Conservation (phyloP, 768 basidiomycete genomes). For the Phaeolepiota aurea region DNA sequence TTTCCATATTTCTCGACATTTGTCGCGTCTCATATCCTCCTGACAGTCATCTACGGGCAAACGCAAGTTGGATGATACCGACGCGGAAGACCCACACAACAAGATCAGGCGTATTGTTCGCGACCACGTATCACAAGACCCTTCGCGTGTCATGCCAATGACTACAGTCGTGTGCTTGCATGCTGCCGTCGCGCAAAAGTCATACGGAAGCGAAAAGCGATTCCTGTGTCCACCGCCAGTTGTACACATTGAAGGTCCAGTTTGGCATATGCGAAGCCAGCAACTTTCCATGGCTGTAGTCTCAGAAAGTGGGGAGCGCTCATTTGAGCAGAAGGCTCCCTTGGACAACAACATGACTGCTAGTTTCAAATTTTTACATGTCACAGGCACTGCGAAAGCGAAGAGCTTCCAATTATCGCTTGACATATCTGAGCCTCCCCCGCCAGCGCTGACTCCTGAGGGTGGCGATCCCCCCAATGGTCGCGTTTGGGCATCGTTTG, state of each 20-base stretch:
- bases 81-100: slow-evolving; percentile 57
- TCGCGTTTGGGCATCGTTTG: slow-evolving; percentile 85
- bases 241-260: slow-evolving; percentile 86
- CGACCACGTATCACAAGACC: slow-evolving; percentile 74
- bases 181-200: slow-evolving; percentile 92
- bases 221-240: slow-evolving; percentile 92
- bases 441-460: slow-evolving; percentile 37
- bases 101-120: slow-evolving; percentile 83
- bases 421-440: slow-evolving; percentile 73
- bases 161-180: slow-evolving; percentile 87
- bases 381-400: slow-evolving; percentile 80
- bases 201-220: slow-evolving; percentile 91
- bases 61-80: slow-evolving; percentile 66
- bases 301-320: slow-evolving; percentile 74
- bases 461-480: slow-evolving; percentile 40
- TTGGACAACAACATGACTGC: slow-evolving; percentile 80
- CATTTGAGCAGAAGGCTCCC: slow-evolving; percentile 77
- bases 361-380: slow-evolving; percentile 88
- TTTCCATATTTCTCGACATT: slow-evolving; percentile 4
- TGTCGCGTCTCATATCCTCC: slow-evolving; percentile 6
- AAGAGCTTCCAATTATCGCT: slow-evolving; percentile 85
- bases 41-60: slow-evolving; percentile 45
- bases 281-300: slow-evolving; percentile 82
- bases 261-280: slow-evolving; percentile 75
- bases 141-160: slow-evolving; percentile 74